Base-by-base conservation (phyloP, 768 basidiomycete species). In the Myochromella boudieri region DNA sequence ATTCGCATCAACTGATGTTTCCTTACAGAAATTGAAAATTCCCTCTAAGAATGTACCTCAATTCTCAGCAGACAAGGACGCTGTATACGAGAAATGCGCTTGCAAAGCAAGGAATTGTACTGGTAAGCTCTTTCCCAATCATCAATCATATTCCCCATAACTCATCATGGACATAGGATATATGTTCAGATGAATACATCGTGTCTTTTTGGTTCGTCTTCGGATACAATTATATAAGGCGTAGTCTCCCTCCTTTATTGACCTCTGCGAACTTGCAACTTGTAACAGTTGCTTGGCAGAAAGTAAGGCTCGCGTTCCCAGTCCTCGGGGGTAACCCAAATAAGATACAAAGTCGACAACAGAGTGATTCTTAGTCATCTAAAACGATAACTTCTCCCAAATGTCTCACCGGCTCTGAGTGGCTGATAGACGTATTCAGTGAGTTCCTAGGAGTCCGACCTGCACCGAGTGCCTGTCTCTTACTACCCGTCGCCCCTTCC, bases 91-190 rank as follows among this genome's bases (percentile, higher is more conserved):
- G 0, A 54, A 48, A 14, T 84, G 82, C 57, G 62, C 63, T 22
- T 84, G 82, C 56, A 81, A 78, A 2, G 69, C 79, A 3, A 49
- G 43, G 10, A 78, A 72, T 21, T 85, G 83, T 55, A 74, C 65
- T 47, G 79, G 81, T 67, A 41, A 42, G 56, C 37, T 25, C 18
- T 45, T 39, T 24, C 40, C n/a, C n/a, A n/a, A n/a, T n/a, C n/a
- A n/a, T n/a, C n/a, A n/a, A n/a, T n/a, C n/a, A n/a, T n/a, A n/a
- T 8, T 31, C 9, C 29, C n/a, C n/a, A 31, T 31, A n/a, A n/a
- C n/a, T 31, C 29, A 8, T 31, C n/a, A n/a, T 8, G 9, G n/a
- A 31, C 39, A 17, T 37, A 59, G 57, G 55, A 20, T 50, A 46
- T 12, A 55, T 55, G 56, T 58, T 58, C 45, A 55, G 40, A 41